Base-by-base conservation (phyloP, 768 basidiomycete genomes). In the Termitomyces sp. region DNA sequence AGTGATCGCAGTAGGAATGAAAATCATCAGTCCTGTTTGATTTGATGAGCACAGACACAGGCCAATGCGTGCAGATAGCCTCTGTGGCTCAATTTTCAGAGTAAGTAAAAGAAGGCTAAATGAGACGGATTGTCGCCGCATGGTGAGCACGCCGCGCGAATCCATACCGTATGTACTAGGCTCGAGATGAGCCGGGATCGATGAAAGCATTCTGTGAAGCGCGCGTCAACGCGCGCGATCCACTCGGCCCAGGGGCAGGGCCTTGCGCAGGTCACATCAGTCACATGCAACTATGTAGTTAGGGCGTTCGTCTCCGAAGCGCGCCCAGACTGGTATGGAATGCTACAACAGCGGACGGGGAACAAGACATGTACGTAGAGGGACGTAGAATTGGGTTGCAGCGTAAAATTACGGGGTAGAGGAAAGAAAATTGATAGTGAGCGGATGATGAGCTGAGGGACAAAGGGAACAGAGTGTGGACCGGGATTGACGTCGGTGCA, bases 401-500 rank as follows among this genome's bases (percentile, higher is more conserved):
- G 10, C 30, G 26, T 53, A 18, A 18, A 30, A 4, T 13, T 28
- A 48, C n/a, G 46, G 44, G 43, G 13, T 6, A 30, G 26, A 47
- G 18, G 28, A 51, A 13, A 26, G 50, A 38, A 51, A 51, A 51
- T 38, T 52, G 51, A 53, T 28, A 18, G 20, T 14, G 51, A 26
- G 8, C 35, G 36, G 16, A 26, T 13, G 13, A 20, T 35, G 28
- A 30, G 16, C 16, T 49, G 26, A 18, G 48, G 47, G 47, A 23
- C 13, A 7, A 16, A 35, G 20, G n/a, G 38, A 40, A 53, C 51
- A 28, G 52, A 53, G 38, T 54, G 28, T 41, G 53, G 53, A 54
- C 53, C 53, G 40, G 52, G 59, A 51, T 54, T 58, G 58, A 61
- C 54, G 61, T 60, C 58, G 62, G 60, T 54, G 60, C n/a, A 46